Conservation (phyloP, 768 basidiomycete genomes). For the Boletus pseudopeckii region DNA sequence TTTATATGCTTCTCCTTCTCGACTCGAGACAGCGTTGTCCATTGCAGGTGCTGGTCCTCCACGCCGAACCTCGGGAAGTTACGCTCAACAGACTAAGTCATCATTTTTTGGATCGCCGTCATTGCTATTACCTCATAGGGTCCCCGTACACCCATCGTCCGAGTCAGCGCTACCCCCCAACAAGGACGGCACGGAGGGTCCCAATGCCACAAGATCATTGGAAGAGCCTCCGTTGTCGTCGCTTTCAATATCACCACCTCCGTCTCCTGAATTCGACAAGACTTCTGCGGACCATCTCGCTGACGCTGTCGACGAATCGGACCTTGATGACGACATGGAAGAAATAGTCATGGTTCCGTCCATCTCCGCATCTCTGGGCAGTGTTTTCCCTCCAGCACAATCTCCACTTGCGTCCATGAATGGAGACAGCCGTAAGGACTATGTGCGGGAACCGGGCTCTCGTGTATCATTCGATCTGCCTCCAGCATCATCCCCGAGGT, state of each 20-base stretch:
- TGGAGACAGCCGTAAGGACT: constrained; percentile 13
- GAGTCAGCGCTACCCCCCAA: background rate
- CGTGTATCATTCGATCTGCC: constrained; percentile 3
- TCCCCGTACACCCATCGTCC: background rate
- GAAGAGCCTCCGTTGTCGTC: constrained; percentile 12
- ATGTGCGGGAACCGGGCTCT: background rate
- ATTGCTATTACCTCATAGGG: constrained; percentile 25
- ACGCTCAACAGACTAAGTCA: constrained; percentile 11
- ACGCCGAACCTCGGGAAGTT: constrained; percentile 14
- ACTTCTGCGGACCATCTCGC: background rate
- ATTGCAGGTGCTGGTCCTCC: constrained; percentile 57
- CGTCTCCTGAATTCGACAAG: background rate
- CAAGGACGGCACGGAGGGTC: background rate
- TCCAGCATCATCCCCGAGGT: constrained; percentile 11
- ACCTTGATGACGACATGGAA: constrained; percentile 39
- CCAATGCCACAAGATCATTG: background rate
- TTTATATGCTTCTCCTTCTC: constrained; percentile 47
- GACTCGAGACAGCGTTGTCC: constrained; percentile 64
- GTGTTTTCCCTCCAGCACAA: constrained; percentile 1
- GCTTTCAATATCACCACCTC: background rate
- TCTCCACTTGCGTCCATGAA: constrained; percentile 14
- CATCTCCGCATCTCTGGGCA: background rate
- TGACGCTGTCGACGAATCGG: constrained; percentile 10
- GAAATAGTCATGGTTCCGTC: constrained; percentile 23
- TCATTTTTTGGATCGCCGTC: constrained; percentile 39